Conservation (phyloP, 106 monocot genomes). For the Phalaenopsis equestris region DNA sequence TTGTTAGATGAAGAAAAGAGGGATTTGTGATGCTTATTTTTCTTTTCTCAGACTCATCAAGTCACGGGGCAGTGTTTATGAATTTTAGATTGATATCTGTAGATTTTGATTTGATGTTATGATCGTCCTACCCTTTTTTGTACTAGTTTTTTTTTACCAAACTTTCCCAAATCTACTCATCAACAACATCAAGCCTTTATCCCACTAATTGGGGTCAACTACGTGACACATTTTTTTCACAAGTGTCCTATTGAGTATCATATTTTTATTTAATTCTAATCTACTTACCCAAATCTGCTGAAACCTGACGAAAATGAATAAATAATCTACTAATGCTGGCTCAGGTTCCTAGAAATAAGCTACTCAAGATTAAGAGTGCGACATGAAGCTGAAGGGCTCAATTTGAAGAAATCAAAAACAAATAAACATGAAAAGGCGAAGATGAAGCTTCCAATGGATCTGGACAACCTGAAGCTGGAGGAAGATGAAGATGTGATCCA, state of each 20-base stretch:
- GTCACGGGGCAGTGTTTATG: neutral
- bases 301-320: neutral
- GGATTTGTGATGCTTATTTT: neutral
- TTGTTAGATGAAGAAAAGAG: neutral
- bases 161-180: too few species aligned
- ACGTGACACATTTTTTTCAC: too few species aligned
- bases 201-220: too few species aligned
- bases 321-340: neutral
- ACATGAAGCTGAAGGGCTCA: neutral
- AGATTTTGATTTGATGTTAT: neutral
- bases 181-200: too few species aligned
- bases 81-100: neutral
- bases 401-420: neutral
- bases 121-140: neutral
- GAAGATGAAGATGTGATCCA: constrained; percentile 12
- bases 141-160: neutral
- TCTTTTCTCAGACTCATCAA: neutral
- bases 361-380: neutral
- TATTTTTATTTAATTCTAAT: too few species aligned
- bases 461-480: constrained; percentile 21
- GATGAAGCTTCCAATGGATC: constrained; percentile 66
- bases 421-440: constrained; percentile 11
- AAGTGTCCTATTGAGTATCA: too few species aligned
- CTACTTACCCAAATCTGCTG: too few species aligned
- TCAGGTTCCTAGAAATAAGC: neutral